Percentiles rank a stretch among this genome's conserved stretches.
Conservation (phyloP, 805 yeast species). For the Metschnikowia cerradonensis region DNA sequence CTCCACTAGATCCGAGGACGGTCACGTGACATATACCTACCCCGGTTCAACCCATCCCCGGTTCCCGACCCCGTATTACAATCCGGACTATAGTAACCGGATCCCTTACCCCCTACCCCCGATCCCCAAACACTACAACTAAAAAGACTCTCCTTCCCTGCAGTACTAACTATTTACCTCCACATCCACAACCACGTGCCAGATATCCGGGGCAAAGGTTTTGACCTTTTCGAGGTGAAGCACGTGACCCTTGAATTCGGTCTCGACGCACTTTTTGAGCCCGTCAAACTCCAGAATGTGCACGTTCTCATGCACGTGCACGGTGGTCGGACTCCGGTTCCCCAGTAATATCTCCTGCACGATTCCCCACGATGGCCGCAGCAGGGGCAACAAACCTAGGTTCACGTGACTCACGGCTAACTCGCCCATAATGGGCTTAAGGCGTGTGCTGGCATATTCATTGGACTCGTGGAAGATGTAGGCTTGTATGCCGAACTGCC, state of each 20-base stretch:
- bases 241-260: slow-evolving; percentile 17
- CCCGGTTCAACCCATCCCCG: no score
- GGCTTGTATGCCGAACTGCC: slow-evolving; percentile 24
- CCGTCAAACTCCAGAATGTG: slow-evolving; percentile 37
- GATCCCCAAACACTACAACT: no score
- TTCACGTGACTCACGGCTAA: slow-evolving; percentile 56
- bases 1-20: no score
- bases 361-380: slow-evolving; percentile 56
- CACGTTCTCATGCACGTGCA: slow-evolving; percentile 79
- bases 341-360: slow-evolving; percentile 2
- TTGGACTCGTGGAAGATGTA: slow-evolving; percentile 65
- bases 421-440: slow-evolving; percentile 17
- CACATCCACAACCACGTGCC: slow-evolving; percentile 59
- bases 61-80: no score
- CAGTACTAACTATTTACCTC: background rate
- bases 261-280: slow-evolving; percentile 22
- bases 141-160: no score
- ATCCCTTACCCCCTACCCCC: no score
- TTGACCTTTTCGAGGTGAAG: slow-evolving; percentile 61
- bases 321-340: slow-evolving; percentile 14
- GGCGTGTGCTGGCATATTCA: slow-evolving; percentile 43
- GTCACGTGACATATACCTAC: no score
- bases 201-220: slow-evolving; percentile 83
- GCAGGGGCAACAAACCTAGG: slow-evolving; percentile 74
- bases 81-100: no score